Conservation (phyloP, 1,284 basidiomycete species). For the Ceratobasidium sp. region DNA sequence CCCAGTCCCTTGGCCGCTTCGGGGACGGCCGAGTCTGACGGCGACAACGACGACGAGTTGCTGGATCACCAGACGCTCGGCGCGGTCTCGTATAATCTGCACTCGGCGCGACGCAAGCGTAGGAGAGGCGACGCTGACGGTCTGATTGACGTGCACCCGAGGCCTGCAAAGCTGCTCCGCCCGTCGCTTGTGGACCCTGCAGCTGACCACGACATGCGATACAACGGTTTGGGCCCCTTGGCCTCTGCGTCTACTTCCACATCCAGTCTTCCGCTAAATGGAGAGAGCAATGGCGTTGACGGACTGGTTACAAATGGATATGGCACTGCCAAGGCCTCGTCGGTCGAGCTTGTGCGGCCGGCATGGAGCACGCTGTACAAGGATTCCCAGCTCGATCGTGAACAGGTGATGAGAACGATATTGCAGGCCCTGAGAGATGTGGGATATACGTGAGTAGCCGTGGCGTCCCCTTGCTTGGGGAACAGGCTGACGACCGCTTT, state of each 20-base stretch:
- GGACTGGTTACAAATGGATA: slow-evolving; percentile 34
- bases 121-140: slow-evolving; percentile 25
- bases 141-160: slow-evolving; percentile 29
- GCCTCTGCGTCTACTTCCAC: slow-evolving; percentile 19
- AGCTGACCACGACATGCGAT: slow-evolving; percentile 42
- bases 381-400: slow-evolving; percentile 82
- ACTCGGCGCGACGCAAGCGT: slow-evolving; percentile 16
- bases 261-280: slow-evolving; percentile 19
- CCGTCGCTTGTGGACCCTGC: slow-evolving; percentile 33
- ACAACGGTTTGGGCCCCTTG: slow-evolving; percentile 30
- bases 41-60: slow-evolving; percentile 3
- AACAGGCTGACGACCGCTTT: slow-evolving; percentile 3
- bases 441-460: slow-evolving; percentile 78
- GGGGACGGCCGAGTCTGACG: slow-evolving; percentile 26
- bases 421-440: slow-evolving; percentile 93
- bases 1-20: slow-evolving; percentile 8
- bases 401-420: slow-evolving; percentile 92
- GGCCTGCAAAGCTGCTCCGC: slow-evolving; percentile 26
- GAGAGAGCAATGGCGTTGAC: slow-evolving; percentile 27
- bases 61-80: not conserved
- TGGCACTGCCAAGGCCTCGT: slow-evolving; percentile 1
- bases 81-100: not conserved
- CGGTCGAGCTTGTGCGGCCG: slow-evolving; percentile 56
- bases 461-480: not conserved
- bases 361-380: slow-evolving; percentile 79